A percentile compares a stretch with the other conserved stretches of the same genome.
Evolutionary conservation across 805 yeast genomes (phyloP).

Genomic region (Sugiyamaella marilandica): DNA sequence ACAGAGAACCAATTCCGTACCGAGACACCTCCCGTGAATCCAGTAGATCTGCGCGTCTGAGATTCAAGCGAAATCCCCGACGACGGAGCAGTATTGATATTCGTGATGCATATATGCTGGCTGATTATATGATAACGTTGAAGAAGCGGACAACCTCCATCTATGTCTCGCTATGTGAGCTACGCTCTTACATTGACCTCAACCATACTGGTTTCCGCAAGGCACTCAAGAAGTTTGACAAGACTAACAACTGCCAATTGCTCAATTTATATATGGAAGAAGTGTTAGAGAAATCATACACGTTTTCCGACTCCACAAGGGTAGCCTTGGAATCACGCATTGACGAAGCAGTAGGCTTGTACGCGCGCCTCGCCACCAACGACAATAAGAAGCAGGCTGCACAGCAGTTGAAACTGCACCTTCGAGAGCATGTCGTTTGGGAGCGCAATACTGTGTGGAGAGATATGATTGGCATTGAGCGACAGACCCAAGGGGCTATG

Average conservation of each 20-base stretch:
- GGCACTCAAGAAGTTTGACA: constrained; percentile 88
- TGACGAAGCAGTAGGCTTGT: constrained; percentile 48
- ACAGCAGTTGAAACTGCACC: constrained; percentile 45
- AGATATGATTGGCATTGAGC: constrained; percentile 86
- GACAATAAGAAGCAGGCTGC: constrained; percentile 41
- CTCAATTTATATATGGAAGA: constrained; percentile 52
- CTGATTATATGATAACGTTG: constrained; percentile 49
- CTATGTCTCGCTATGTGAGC: constrained; percentile 73
- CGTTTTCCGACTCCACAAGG: constrained; percentile 50
- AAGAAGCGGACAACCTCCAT: constrained; percentile 60
- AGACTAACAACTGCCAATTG: constrained; percentile 59
- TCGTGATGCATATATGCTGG: constrained; percentile 24
- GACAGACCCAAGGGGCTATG: constrained; percentile 72
- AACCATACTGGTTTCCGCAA: constrained; percentile 87
- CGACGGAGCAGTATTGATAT: constrained; percentile 7
- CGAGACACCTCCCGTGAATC: neutral
- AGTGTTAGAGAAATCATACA: constrained; percentile 43
- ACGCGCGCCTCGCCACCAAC: constrained; percentile 48
- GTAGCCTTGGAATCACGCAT: constrained; percentile 48
- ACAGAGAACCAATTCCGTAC: neutral
- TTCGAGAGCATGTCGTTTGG: constrained; percentile 94
- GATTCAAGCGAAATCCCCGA: neutral
- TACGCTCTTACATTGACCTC: constrained; percentile 76
- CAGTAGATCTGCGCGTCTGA: neutral
- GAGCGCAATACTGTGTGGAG: constrained; percentile 98